phyloP scores from a whole-genome alignment of 257 asterid genomes.

The Mentha longifolia region DNA sequence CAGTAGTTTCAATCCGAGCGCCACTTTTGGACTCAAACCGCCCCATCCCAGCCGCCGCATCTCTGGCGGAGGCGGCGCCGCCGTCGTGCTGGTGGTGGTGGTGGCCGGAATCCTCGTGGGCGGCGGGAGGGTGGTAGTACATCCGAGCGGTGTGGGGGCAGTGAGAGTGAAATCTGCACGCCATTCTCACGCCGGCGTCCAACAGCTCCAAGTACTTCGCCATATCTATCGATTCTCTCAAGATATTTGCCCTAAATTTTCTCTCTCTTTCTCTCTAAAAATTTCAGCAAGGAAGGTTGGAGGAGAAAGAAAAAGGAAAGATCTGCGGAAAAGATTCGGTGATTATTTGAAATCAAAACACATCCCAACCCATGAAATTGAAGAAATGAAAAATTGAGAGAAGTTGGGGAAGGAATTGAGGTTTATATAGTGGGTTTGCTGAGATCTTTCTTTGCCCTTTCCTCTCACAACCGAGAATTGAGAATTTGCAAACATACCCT shows the following conservation, averaged over 20 bases:
- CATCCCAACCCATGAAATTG: conserved; percentile 38
- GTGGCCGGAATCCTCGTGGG: conserved; percentile 23
- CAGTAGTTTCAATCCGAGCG: conserved; percentile 49
- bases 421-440: conserved; percentile 27
- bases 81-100: neutral
- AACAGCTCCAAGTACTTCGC: conserved; percentile 33
- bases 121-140: conserved; percentile 40
- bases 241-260: conserved; percentile 11
- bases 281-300: neutral
- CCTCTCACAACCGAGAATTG: neutral
- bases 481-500: conserved; percentile 21
- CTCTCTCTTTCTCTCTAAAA: conserved; percentile 7
- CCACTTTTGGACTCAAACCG: conserved; percentile 23
- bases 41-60: conserved; percentile 17
- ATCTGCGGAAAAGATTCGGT: neutral
- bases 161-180: conserved; percentile 35
- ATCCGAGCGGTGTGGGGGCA: conserved; percentile 36
- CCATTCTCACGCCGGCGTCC: conserved; percentile 35
- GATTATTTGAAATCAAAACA: conserved; percentile 6
- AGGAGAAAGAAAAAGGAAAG: neutral
- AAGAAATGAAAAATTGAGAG: conserved; percentile 15
- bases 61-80: conserved; percentile 19
- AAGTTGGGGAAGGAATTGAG: neutral
- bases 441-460: conserved; percentile 30
- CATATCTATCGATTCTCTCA: conserved; percentile 21